A percentile compares a stretch with the other conserved stretches of the same genome.
Conservation (phyloP, 129 eudicot genomes). For the Gnaphalium uliginosum region DNA sequence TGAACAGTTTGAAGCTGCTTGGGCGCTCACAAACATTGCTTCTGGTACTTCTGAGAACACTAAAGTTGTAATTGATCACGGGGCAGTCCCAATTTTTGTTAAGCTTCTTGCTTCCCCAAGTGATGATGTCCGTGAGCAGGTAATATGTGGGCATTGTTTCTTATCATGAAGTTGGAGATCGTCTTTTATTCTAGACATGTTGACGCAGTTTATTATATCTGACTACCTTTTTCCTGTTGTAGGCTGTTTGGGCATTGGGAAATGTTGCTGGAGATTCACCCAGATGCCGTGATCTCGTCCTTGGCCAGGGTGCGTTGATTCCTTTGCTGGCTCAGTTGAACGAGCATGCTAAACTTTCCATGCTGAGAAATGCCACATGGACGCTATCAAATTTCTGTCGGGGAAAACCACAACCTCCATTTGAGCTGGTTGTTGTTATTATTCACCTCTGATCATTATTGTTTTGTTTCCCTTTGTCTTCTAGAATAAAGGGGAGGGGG, state of each 20-base stretch:
- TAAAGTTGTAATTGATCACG: conserved; percentile 76
- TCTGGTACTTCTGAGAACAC: conserved; percentile 84
- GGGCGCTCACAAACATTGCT: conserved; percentile 85
- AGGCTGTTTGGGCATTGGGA: conserved; percentile 98
- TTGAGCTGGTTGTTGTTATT: conserved; percentile 53
- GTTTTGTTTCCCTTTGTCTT: neutral
- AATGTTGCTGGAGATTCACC: conserved; percentile 92
- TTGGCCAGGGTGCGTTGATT: conserved; percentile 65
- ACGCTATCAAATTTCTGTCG: conserved; percentile 73
- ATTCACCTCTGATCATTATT: neutral
- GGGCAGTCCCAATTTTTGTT: conserved; percentile 78
- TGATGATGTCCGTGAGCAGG: conserved; percentile 94
- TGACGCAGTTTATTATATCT: neutral
- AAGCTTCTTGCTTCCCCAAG: conserved; percentile 71
- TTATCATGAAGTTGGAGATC: neutral
- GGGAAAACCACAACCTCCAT: conserved; percentile 73
- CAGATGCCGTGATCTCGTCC: conserved; percentile 72
- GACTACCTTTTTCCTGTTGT: neutral
- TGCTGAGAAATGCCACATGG: conserved; percentile 83
- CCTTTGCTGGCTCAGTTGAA: conserved; percentile 70
- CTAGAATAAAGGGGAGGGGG: too few species aligned
- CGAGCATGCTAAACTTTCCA: conserved; percentile 68
- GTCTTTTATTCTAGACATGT: neutral
- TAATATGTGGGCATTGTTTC: conserved; percentile 4
- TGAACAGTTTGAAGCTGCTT: conserved; percentile 80